Base-by-base conservation (phyloP, 805 yeast species). In the Pichia pseudocactophila region DNA sequence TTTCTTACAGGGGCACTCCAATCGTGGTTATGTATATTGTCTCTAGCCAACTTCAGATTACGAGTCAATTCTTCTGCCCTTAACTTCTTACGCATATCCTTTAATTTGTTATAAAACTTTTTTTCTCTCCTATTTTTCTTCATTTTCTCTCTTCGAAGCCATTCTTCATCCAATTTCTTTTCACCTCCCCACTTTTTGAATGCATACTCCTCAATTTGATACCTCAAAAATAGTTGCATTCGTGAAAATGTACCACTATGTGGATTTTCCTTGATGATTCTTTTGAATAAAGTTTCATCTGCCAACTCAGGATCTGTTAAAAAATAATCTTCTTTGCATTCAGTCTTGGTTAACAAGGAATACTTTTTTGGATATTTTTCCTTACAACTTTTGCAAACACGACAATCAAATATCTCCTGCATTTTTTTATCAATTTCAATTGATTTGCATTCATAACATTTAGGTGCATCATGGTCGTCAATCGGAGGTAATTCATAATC, bases 161-260 rank as follows among this genome's bases (percentile, higher is more conserved):
- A 92, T 59, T 92, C 99, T n/a, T 73, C 73, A 60, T 92, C 99
- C 32, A 92, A 63, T 0, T 83, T 87, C 42, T 87, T 96, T 9
- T 80, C 73, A 1, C 94, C 82, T 1, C 92, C 95, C 99, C 98
- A 92, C 63, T 92, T 90, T 56, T 83, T 81, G 65, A 80, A 85
- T 0, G 97, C 95, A 62, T 72, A 85, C 54, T 82, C 86, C 59
- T 92, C 98, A n/a, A 92, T 87, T 55, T 92, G 97, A 55, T 78
- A 83, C 46, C 98, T 67, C 36, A 92, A 63, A 64, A 80, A 92
- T 43, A 92, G 68, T 70, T 89, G 95, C 99, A 92, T 92, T 56
- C 92, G 74, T 39, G 87, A 82, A 62, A 78, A 92, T 1, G 87
- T 82, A 2, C 79, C 79, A 34, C 89, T 87, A 61, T 92, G 96